A percentile compares a stretch with the other conserved stretches of the same genome.
Evolutionary conservation across 192 early-diverging fungal species (phyloP).

Genomic region (Rhizophagus clarus): DNA sequence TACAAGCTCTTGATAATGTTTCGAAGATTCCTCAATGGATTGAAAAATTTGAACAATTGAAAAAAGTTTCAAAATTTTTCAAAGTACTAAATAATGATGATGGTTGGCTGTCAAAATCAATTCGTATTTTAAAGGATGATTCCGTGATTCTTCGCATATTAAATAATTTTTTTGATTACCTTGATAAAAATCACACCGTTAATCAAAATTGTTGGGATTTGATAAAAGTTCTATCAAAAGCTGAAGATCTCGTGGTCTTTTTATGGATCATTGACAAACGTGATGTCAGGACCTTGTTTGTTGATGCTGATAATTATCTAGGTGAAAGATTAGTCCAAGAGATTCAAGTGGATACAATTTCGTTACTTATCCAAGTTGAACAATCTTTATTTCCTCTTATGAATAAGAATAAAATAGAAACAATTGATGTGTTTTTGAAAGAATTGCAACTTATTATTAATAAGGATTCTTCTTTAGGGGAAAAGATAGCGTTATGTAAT

Average conservation of each 20-base stretch:
- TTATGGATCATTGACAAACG: neutral
- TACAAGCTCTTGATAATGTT: neutral
- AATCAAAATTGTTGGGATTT: neutral
- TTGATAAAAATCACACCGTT: neutral
- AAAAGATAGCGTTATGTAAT: slow-evolving; percentile 8
- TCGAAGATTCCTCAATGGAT: neutral
- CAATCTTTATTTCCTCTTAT: slow-evolving; percentile 21
- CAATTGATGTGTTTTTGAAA: neutral
- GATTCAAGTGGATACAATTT: slow-evolving; percentile 25
- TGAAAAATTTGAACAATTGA: neutral
- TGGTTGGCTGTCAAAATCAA: neutral
- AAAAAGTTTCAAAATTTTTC: neutral
- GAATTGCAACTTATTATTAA: neutral
- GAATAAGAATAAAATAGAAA: neutral
- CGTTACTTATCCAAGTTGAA: slow-evolving; percentile 23
- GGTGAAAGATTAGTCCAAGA: slow-evolving; percentile 25
- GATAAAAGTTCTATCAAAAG: neutral
- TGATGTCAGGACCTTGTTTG: slow-evolving; percentile 30
- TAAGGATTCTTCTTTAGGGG: neutral
- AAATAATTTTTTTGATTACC: neutral
- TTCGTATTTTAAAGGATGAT: neutral
- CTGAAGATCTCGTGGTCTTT: neutral
- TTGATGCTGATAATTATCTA: slow-evolving; percentile 20
- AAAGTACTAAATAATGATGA: neutral
- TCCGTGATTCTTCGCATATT: neutral